phyloP scores from a whole-genome alignment of 805 yeast genomes.

The Priceomyces fermenticarens region DNA sequence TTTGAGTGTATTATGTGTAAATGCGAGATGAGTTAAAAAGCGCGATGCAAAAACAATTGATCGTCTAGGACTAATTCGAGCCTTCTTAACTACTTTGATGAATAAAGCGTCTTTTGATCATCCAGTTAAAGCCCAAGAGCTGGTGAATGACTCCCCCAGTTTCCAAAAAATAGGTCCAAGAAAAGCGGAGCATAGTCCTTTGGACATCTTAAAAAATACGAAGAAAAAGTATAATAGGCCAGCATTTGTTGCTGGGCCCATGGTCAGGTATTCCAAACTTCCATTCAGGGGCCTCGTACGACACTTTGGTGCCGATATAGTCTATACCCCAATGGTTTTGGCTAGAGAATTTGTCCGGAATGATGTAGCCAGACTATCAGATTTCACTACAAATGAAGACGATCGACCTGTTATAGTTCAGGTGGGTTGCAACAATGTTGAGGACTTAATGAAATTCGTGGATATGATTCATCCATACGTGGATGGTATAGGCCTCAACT shows the following conservation, averaged over 20 bases:
- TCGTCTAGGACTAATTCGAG: not conserved
- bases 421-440: slow-evolving; percentile 83
- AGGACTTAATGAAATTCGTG: slow-evolving; percentile 77
- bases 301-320: slow-evolving; percentile 73
- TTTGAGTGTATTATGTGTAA: slow-evolving; percentile 11
- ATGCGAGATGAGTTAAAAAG: not conserved
- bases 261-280: slow-evolving; percentile 94
- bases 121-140: not conserved
- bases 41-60: not conserved
- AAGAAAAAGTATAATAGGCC: slow-evolving; percentile 27
- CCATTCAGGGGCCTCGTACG: slow-evolving; percentile 82
- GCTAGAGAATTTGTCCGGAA: slow-evolving; percentile 94
- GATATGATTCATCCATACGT: slow-evolving; percentile 88
- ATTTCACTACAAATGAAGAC: slow-evolving; percentile 71
- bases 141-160: slow-evolving; percentile 3
- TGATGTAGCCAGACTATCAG: slow-evolving; percentile 73
- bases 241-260: slow-evolving; percentile 68
- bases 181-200: slow-evolving; percentile 29
- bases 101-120: not conserved
- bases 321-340: slow-evolving; percentile 93
- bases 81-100: not conserved
- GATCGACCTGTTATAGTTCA: slow-evolving; percentile 82
- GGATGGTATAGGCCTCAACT: slow-evolving; percentile 92
- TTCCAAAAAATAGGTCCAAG: slow-evolving; percentile 5
- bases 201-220: slow-evolving; percentile 27